Conservation (phyloP, 371 early-diverging fungal species). For the Funneliformis caledonium region DNA sequence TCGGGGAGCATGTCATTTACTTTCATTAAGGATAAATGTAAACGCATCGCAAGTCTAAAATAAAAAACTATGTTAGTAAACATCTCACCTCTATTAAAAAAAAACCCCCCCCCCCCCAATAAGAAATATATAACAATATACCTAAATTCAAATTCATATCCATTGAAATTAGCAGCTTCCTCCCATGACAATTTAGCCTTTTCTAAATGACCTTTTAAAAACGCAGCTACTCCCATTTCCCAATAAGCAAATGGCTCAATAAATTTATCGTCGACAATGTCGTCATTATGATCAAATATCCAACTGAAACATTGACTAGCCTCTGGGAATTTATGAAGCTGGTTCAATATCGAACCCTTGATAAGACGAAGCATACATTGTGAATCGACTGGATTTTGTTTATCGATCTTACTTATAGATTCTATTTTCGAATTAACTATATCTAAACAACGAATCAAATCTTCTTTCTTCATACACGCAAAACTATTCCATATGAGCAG, state of each 20-base stretch:
- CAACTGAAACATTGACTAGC: slow-evolving; percentile 44
- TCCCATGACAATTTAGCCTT: slow-evolving; percentile 62
- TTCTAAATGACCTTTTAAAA: slow-evolving; percentile 53
- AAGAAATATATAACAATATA: slow-evolving; percentile 40
- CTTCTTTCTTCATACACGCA: slow-evolving; percentile 54
- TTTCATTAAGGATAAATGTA: slow-evolving; percentile 25
- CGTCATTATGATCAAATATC: slow-evolving; percentile 61
- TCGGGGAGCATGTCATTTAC: slow-evolving; percentile 3
- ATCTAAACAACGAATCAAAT: slow-evolving; percentile 43
- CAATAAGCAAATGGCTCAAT: slow-evolving; percentile 66
- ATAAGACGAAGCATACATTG: slow-evolving; percentile 47
- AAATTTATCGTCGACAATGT: slow-evolving; percentile 59
- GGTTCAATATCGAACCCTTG: slow-evolving; percentile 48
- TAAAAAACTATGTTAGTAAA: neutral
- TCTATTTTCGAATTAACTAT: slow-evolving; percentile 52
- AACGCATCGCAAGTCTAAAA: slow-evolving; percentile 6
- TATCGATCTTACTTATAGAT: slow-evolving; percentile 46
- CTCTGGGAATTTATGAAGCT: slow-evolving; percentile 45
- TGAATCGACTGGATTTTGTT: slow-evolving; percentile 34
- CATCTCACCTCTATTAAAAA: too few species aligned
- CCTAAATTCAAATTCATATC: slow-evolving; percentile 64
- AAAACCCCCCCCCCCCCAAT: too few species aligned
- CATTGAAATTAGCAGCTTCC: slow-evolving; percentile 51
- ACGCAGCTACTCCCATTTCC: slow-evolving; percentile 65
- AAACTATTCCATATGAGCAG: slow-evolving; percentile 63